Evolutionary conservation across 2,329 filamentous ascomycete genomes (phyloP), one percentile per base, ranked within the genome.

Genomic region (Dactylellina drechsleri): DNA sequence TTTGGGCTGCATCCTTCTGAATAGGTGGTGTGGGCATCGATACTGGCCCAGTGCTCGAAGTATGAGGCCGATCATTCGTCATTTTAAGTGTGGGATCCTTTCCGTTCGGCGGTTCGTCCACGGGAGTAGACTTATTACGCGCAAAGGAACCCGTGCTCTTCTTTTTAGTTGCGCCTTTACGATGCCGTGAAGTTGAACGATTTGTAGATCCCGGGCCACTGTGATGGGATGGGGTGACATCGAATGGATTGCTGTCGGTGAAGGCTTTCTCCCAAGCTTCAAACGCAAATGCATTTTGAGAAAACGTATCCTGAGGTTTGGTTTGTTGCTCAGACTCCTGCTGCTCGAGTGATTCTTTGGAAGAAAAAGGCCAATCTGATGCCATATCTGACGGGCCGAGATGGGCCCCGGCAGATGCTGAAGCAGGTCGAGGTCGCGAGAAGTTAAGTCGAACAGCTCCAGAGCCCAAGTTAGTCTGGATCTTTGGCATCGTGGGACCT

Each of bases 231-330:
- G 36, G 58, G 18, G 60, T 61, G 45, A 76, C 56, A 53, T 76
- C 53, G 18, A 76, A 76, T 8, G 72, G 72, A 23, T 75, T 75
- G n/a, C 26, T 75, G 20, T 75, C 59, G 1, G 72, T 49, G 43
- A 76, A 76, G 3, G 72, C 66, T 15, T 70, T 60, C n/a, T 76
- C 31, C 72, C 72, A 76, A 31, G 70, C 65, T 31, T 76, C 65
- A 53, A 76, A 76, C 7, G 59, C 52, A 41, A 76, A 76, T 12
- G 65, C 52, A 50, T 67, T 68, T 49, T 56, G 59, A 2, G 65
- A 23, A 16, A 61, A 61, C 0, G 12, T 5, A 41, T 65, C 72
- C 16, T 47, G 41, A 8, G 41, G 31, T 40, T 36, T 53, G 13
- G 16, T 20, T n/a, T 49, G 12, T 10, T 31, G 4, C 4, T 31